A percentile compares a stretch with the other conserved stretches of the same genome.
Evolutionary conservation across 176 grass and related monocot genomes (phyloP).

Genomic region (Hordeum vulgare): MorexV3_pseudomolecules_assembly NC_058520.1:515943722-515944221

Average conservation of each 20-base stretch:
- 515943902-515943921: not conserved
- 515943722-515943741: not conserved
- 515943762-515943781: not conserved
- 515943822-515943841: conserved; percentile 2
- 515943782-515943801: conserved; percentile 10
- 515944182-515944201: not conserved
- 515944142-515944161: conserved; percentile 17
- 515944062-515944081: not conserved
- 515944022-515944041: not conserved
- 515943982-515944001: not conserved
- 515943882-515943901: not conserved
- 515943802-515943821: not conserved
- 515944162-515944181: not conserved
- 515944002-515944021: not conserved
- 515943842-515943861: no score
- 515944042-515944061: not conserved
- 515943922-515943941: conserved; percentile 1
- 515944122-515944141: not conserved
- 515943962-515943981: not conserved
- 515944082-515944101: not conserved
- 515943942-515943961: not conserved
- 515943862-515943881: not conserved
- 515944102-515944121: not conserved
- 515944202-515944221: not conserved
- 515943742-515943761: not conserved